Conservation (phyloP, 305 asterid genomes). For the Fraxinus platypoda region DNA sequence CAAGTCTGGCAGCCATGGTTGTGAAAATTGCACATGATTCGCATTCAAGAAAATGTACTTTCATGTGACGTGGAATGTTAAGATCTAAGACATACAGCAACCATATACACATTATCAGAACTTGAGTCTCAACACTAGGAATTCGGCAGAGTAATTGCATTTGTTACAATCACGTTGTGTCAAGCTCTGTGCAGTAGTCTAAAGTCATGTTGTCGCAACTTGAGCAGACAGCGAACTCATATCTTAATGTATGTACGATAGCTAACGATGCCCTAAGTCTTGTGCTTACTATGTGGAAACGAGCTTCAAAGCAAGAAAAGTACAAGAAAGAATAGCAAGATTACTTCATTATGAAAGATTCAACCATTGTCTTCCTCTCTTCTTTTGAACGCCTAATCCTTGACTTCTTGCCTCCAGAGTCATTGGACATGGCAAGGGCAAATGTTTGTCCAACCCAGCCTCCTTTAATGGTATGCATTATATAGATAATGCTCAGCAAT, state of each 20-base stretch:
- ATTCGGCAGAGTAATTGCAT: background rate
- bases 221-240: background rate
- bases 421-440: constrained; percentile 63
- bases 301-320: constrained; percentile 12
- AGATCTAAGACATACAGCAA: background rate
- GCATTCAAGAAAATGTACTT: background rate
- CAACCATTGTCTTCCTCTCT: constrained; percentile 86
- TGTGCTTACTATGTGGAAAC: background rate
- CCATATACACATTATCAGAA: background rate
- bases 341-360: constrained; percentile 78
- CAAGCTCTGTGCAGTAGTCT: background rate
- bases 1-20: background rate
- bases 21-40: background rate
- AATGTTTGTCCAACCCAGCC: constrained; percentile 72
- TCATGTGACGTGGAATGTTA: background rate
- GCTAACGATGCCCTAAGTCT: background rate
- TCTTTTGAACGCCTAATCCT: constrained; percentile 88
- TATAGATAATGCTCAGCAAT: constrained; percentile 22
- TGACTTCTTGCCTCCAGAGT: constrained; percentile 61
- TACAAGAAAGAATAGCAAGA: constrained; percentile 6
- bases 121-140: background rate
- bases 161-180: background rate
- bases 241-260: background rate
- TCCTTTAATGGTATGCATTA: constrained; percentile 66
- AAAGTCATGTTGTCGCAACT: background rate